phyloP scores from a whole-genome alignment of 768 basidiomycete species.

The Suillus weaverae region DNA sequence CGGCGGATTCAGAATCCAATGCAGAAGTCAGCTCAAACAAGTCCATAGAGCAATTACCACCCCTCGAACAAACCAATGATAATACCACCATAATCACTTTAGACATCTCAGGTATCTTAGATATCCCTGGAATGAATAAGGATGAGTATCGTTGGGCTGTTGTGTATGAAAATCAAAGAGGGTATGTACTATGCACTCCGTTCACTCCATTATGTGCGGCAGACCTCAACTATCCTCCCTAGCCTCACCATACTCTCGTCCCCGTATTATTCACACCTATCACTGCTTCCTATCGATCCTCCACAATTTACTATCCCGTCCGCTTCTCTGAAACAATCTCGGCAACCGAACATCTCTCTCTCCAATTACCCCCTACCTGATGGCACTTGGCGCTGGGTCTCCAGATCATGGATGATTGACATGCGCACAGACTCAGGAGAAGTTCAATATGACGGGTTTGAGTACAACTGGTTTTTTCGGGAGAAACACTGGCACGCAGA shows the following conservation, averaged over 20 bases:
- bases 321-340: constrained; percentile 36
- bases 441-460: constrained; percentile 81
- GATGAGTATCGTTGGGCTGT: constrained; percentile 76
- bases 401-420: constrained; percentile 82
- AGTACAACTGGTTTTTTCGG: constrained; percentile 82
- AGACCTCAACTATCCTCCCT: constrained; percentile 28
- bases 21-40: constrained; percentile 2
- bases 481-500: constrained; percentile 63
- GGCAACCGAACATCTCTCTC: constrained; percentile 58
- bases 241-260: constrained; percentile 67
- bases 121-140: constrained; percentile 30
- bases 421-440: constrained; percentile 77
- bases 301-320: constrained; percentile 68
- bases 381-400: constrained; percentile 81
- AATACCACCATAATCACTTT: constrained; percentile 32
- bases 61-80: constrained; percentile 6
- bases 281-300: constrained; percentile 72
- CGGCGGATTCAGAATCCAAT: not conserved
- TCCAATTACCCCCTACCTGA: constrained; percentile 73
- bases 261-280: constrained; percentile 67
- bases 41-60: constrained; percentile 4
- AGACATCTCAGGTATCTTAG: constrained; percentile 23
- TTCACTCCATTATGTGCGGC: constrained; percentile 1
- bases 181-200: constrained; percentile 50
- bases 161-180: constrained; percentile 82